Base-by-base conservation (phyloP, 331 rosid species). In the Stylosanthes scabra region DNA sequence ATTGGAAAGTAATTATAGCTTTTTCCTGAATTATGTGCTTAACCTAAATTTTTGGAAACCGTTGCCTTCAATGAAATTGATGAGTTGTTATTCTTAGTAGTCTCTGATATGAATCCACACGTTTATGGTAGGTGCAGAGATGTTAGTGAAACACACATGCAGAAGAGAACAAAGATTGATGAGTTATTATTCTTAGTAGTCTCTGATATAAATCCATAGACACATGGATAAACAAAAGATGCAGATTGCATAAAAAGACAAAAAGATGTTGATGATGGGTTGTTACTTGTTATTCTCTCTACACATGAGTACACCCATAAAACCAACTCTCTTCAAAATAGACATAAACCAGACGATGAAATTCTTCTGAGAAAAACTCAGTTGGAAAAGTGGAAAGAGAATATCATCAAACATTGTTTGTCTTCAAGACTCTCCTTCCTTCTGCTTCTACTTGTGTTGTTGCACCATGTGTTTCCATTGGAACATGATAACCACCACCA, bases 341-440 rank as follows among this genome's bases (percentile, higher is more conserved):
- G 49, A 8, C 13, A 11, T 13, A 50, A 50, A 50, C 5, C 8
- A 50, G 55, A 49, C n/a, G 55, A 15, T 12, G 16, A 49, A 50
- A 20, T 20, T 20, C 25, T 20, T 20, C 25, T 20, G 25, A 20
- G 25, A 20, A 13, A 6, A 49, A 13, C 55, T 49, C 55, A 3
- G 55, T 50, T 50, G 7, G 14, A 13, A 20, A 20, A 20, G 25
- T 20, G 25, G 25, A 1, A 46, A 68, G 55, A 66, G 27, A 63
- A 60, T 20, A 20, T 20, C 25, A 20, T 86, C 59, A 81, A 54
- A 71, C 45, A 5, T 49, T 40, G 62, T 68, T 11, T 14, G 63
- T 9, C 52, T 62, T 82, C 74, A 80, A 42, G 70, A 58, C 63
- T 59, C 67, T 50, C 59, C 68, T 82, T 65, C 84, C 87, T 31